Conservation (phyloP, 176 grass and related monocot genomes). For the Saccharum spontaneum region DNA sequence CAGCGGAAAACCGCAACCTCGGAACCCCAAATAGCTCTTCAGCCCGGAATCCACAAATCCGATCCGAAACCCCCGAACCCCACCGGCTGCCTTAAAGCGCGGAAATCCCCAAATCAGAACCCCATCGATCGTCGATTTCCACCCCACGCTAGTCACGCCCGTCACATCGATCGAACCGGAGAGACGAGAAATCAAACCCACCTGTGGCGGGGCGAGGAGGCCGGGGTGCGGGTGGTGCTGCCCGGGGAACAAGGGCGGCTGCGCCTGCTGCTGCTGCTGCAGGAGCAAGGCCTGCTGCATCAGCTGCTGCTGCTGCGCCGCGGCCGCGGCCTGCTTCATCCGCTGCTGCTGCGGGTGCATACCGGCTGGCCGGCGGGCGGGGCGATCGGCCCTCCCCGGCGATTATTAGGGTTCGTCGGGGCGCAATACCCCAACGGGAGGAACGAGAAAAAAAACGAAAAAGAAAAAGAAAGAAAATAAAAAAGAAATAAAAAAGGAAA, state of each 20-base stretch:
- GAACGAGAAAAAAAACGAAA: constrained; percentile 10
- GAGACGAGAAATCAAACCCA: background rate
- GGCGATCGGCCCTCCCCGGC: background rate
- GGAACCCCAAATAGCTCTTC: background rate
- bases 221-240: constrained; percentile 78
- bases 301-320: constrained; percentile 46
- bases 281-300: constrained; percentile 86
- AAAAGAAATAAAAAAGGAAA: background rate
- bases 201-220: constrained; percentile 82
- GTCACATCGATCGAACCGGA: constrained; percentile 20
- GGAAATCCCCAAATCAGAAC: background rate
- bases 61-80: background rate
- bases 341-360: constrained; percentile 70
- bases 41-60: background rate
- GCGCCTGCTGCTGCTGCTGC: constrained; percentile 48
- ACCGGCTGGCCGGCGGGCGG: background rate
- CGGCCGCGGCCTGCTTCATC: constrained; percentile 69
- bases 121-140: no score
- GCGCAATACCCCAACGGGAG: constrained; percentile 15
- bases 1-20: background rate
- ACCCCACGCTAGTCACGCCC: background rate
- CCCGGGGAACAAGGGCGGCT: constrained; percentile 70
- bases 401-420: constrained; percentile 56
- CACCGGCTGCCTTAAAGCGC: background rate
- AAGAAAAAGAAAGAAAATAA: constrained; percentile 27